phyloP scores from a whole-genome alignment of 2,329 filamentous ascomycete genomes.

The Teratosphaeriaceae sp. region DNA sequence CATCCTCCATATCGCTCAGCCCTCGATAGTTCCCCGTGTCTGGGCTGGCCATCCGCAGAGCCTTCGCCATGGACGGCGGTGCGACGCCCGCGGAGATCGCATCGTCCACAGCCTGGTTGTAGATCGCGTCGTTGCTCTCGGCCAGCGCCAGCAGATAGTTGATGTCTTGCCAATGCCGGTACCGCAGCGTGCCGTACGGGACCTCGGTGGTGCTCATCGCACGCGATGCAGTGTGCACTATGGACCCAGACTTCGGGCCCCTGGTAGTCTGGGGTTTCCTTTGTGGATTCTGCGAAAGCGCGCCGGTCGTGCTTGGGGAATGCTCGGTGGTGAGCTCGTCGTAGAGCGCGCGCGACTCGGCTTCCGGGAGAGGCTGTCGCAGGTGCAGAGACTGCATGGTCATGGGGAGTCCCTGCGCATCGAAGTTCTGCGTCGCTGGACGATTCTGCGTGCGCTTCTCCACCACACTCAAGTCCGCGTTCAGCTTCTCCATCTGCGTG shows the following conservation, averaged over 20 bases:
- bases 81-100: constrained; percentile 18
- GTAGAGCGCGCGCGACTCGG: constrained; percentile 34
- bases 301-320: constrained; percentile 7
- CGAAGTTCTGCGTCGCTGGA: constrained; percentile 28
- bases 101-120: constrained; percentile 20
- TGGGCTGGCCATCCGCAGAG: background rate
- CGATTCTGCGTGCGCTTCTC: constrained; percentile 14
- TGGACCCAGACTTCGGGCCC: no score
- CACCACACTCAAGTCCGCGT: constrained; percentile 19
- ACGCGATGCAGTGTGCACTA: background rate
- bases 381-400: constrained; percentile 22
- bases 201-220: constrained; percentile 21
- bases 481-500: constrained; percentile 13
- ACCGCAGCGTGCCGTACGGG: constrained; percentile 40
- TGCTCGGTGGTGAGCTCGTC: constrained; percentile 39
- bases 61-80: constrained; percentile 14
- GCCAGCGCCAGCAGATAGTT: constrained; percentile 37
- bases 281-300: background rate
- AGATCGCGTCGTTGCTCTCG: constrained; percentile 21
- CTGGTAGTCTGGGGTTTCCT: background rate
- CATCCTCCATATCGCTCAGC: constrained; percentile 4
- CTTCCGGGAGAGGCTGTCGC: constrained; percentile 15
- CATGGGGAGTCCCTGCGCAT: constrained; percentile 30
- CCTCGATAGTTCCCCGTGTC: background rate
- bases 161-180: constrained; percentile 44